Conservation (phyloP, 345 rosid genomes). For the Sisymbrium altissimum region DNA sequence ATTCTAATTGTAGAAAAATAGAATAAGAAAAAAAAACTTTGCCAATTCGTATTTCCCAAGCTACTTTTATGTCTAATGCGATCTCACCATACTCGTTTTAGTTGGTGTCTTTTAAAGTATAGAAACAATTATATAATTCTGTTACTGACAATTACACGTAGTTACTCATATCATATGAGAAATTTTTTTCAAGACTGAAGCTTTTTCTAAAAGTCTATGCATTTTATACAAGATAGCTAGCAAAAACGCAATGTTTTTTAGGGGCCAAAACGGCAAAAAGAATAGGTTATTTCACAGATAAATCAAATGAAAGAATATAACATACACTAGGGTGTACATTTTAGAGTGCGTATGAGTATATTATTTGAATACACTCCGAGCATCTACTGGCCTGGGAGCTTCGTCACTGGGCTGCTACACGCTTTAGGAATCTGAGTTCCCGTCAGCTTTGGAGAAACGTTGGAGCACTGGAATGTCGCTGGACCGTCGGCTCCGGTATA, state of each 20-base stretch:
- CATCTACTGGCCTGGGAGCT: conserved; percentile 19
- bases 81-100: not conserved
- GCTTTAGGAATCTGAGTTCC: conserved; percentile 34
- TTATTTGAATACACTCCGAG: not conserved
- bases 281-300: not conserved
- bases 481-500: conserved; percentile 35
- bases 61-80: not conserved
- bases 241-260: not conserved
- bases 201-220: too few relatives aligned
- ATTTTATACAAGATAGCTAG: not conserved
- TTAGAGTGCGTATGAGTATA: conserved; percentile 1
- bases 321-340: conserved; percentile 16
- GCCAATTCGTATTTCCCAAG: not conserved
- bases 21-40: not conserved
- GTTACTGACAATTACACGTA: too few relatives aligned
- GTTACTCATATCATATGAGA: too few relatives aligned
- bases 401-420: conserved; percentile 31
- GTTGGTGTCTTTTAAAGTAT: not conserved
- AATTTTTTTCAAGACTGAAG: not conserved
- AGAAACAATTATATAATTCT: not conserved
- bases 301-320: not conserved
- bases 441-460: conserved; percentile 36
- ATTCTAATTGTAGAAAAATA: not conserved
- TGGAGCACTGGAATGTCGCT: conserved; percentile 34
- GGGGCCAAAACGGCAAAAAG: not conserved